phyloP scores from a whole-genome alignment of 306 rosid species.

The Leucaena leucocephala region DNA sequence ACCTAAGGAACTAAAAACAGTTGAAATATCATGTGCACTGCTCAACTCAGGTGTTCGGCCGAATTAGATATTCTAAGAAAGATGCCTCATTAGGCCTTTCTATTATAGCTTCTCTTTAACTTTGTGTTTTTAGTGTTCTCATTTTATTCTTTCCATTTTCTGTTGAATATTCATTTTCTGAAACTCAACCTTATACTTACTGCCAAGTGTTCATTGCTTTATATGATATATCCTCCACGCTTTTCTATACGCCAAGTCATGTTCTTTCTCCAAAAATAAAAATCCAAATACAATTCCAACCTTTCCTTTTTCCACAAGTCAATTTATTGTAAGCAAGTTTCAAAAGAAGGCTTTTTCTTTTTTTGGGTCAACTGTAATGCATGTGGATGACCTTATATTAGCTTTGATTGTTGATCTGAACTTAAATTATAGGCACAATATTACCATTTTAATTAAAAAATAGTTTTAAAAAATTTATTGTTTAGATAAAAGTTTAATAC shows the following conservation, averaged over 20 bases:
- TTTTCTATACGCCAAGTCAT: not conserved
- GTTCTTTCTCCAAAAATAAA: not conserved
- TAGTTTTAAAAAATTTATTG: too few species aligned
- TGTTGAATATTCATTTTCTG: not conserved
- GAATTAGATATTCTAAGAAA: not conserved
- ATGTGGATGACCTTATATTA: not conserved
- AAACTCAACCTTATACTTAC: not conserved
- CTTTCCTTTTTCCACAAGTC: not conserved
- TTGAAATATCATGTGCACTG: not conserved
- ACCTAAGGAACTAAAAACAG: not conserved
- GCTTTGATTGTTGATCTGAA: not conserved
- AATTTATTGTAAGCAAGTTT: not conserved
- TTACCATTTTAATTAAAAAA: not conserved
- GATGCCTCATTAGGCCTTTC: not conserved
- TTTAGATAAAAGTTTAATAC: too few species aligned
- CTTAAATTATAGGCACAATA: not conserved
- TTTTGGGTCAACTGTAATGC: not conserved
- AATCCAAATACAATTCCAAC: not conserved
- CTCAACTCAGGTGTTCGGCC: slow-evolving; percentile 4
- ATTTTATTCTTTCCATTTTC: not conserved
- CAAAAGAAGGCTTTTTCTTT: not conserved
- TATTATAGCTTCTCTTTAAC: not conserved
- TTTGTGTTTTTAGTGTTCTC: not conserved
- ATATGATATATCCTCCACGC: not conserved
- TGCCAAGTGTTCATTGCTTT: not conserved